Conservation (phyloP, 441 rosid species). For the Isatis lusitanica region DNA sequence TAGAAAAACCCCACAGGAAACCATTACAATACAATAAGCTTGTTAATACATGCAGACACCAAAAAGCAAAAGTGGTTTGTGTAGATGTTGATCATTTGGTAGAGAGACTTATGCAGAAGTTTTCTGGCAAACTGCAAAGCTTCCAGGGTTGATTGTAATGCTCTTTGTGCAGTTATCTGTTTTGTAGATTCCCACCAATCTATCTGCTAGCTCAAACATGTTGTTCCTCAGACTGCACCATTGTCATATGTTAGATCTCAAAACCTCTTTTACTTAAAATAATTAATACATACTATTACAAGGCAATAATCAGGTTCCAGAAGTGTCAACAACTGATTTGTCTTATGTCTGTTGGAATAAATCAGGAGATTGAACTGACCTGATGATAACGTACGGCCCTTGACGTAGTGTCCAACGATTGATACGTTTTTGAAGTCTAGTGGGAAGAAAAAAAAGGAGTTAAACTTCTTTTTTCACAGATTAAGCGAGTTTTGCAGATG, state of each 20-base stretch:
- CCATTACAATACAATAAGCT: slow-evolving; percentile 5
- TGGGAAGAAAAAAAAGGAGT: slow-evolving; percentile 1
- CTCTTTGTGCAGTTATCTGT: slow-evolving; percentile 97
- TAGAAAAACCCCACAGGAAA: neutral
- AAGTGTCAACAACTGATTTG: neutral
- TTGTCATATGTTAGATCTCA: slow-evolving; percentile 15
- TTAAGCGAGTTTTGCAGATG: neutral
- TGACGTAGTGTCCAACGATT: slow-evolving; percentile 94
- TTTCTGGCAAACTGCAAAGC: slow-evolving; percentile 69
- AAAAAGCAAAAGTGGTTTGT: neutral
- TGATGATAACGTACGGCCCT: slow-evolving; percentile 92
- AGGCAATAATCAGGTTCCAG: neutral
- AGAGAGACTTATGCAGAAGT: slow-evolving; percentile 38
- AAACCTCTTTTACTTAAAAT: neutral
- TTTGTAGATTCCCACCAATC: slow-evolving; percentile 96
- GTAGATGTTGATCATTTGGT: neutral
- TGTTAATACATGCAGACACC: slow-evolving; percentile 9
- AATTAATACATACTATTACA: too few relatives aligned
- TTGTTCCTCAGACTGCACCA: slow-evolving; percentile 87
- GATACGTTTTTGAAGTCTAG: slow-evolving; percentile 97
- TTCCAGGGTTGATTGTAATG: slow-evolving; percentile 84
- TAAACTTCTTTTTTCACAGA: neutral
- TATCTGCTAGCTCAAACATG: slow-evolving; percentile 99
- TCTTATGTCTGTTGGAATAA: neutral
- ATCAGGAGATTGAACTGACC: slow-evolving; percentile 41